Evolutionary conservation across 169 alveolate species (phyloP).

Genomic region (Sarcocystis neurona): DNA sequence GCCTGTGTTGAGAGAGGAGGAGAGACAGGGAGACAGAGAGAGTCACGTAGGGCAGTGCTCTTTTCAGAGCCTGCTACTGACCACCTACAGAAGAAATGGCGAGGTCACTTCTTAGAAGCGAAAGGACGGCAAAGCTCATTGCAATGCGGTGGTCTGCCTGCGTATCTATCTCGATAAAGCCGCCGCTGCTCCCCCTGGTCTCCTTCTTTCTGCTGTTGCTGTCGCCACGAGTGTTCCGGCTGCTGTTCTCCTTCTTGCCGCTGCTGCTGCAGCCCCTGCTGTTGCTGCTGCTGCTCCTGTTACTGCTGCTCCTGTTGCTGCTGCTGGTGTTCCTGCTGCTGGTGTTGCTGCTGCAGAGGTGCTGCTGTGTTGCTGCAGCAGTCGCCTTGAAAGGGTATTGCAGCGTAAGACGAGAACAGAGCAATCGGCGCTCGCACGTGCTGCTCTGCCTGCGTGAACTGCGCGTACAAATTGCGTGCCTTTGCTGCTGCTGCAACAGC

Average conservation of each 20-base stretch:
- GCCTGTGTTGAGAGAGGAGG: not conserved
- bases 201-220: not conserved
- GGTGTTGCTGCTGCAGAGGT: too few species aligned
- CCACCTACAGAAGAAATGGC: too few species aligned
- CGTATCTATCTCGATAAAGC: not conserved
- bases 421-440: too few species aligned
- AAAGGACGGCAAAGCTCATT: conserved; percentile 1
- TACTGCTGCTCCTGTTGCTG: not conserved
- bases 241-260: not conserved
- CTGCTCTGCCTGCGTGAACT: too few species aligned
- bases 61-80: too few species aligned
- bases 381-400: too few species aligned
- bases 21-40: too few species aligned
- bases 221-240: not conserved
- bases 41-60: too few species aligned
- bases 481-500: too few species aligned
- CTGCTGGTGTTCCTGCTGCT: not conserved
- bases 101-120: not conserved
- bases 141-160: conserved; percentile 1
- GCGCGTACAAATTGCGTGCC: too few species aligned
- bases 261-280: not conserved
- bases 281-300: not conserved
- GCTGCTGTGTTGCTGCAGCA: too few species aligned
- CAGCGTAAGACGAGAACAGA: too few species aligned
- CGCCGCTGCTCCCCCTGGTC: not conserved